A percentile compares a stretch with the other conserved stretches of the same genome.
These are phyloP conservation scores for Bolboschoenus planiculmis DNA, from an alignment of 176 grass and related monocot species.

Conservation along the genomic window DNA sequence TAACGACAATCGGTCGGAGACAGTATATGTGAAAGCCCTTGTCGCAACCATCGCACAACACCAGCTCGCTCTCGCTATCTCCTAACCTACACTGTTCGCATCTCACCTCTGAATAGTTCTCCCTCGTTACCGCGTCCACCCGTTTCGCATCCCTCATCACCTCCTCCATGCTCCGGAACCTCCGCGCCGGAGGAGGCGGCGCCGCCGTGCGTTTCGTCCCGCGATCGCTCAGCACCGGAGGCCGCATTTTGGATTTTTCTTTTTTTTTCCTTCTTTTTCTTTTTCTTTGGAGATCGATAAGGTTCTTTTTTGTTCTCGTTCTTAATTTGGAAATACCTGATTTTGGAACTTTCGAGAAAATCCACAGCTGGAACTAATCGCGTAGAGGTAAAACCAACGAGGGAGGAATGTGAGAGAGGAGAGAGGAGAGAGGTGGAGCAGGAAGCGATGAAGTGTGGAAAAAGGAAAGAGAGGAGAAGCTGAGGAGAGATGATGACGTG, in stretches of 20 bases:
- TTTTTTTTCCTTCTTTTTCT: neutral
- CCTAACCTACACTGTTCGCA: conserved; percentile 79
- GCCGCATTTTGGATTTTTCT: neutral
- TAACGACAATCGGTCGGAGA: conserved; percentile 69
- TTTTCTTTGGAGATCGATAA: neutral
- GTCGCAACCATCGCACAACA: conserved; percentile 86
- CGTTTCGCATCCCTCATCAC: conserved; percentile 48
- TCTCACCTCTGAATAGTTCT: conserved; percentile 27
- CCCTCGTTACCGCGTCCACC: conserved; percentile 4
- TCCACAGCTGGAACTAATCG: neutral
- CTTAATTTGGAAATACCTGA: neutral
- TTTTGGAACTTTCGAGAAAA: neutral
- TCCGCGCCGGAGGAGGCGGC: conserved; percentile 42
- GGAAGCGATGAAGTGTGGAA: neutral
- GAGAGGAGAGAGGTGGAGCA: neutral
- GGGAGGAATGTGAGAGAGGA: neutral
- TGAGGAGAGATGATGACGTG: neutral
- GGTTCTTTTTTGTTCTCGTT: neutral
- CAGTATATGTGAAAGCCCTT: conserved; percentile 66
- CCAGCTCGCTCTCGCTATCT: conserved; percentile 63
- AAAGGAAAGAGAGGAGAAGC: neutral
- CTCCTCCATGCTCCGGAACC: conserved; percentile 55
- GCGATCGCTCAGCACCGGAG: conserved; percentile 24
- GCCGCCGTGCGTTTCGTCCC: conserved; percentile 68
- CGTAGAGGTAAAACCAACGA: neutral